A percentile compares a stretch with the other conserved stretches of the same genome.
These are phyloP conservation scores for Neurospora sp. DNA, from an alignment of 495 filamentous ascomycete species.

Conservation along the genomic window DNA sequence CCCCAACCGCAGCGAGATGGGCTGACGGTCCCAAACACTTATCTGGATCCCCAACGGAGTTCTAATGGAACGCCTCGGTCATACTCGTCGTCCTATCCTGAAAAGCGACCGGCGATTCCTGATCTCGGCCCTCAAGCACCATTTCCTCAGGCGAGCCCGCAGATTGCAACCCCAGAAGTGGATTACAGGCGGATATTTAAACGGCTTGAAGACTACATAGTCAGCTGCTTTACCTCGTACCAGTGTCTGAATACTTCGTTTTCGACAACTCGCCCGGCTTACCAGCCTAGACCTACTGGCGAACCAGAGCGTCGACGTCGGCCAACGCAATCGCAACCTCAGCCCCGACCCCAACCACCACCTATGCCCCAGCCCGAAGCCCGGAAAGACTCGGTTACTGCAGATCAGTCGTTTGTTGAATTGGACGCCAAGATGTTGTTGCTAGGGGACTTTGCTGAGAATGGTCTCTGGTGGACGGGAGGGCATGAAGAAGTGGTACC, in stretches of 20 bases:
- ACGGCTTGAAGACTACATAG: constrained; percentile 66
- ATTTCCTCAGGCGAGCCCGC: constrained; percentile 6
- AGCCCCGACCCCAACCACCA: not conserved
- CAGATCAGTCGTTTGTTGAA: constrained; percentile 28
- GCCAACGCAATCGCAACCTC: not conserved
- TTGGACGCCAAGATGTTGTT: constrained; percentile 71
- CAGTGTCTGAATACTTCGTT: constrained; percentile 70
- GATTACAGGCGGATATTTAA: constrained; percentile 49
- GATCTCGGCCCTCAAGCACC: not conserved
- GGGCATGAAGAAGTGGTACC: constrained; percentile 34
- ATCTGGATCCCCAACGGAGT: constrained; percentile 22
- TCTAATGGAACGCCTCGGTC: constrained; percentile 16
- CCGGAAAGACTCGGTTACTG: constrained; percentile 19
- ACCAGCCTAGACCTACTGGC: constrained; percentile 1
- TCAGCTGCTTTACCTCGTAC: constrained; percentile 54
- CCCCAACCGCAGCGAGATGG: not conserved
- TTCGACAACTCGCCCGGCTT: constrained; percentile 31
- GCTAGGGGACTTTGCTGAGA: constrained; percentile 72
- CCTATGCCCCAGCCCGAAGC: constrained; percentile 5
- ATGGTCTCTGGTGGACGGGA: constrained; percentile 77
- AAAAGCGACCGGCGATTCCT: constrained; percentile 16
- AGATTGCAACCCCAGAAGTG: constrained; percentile 11
- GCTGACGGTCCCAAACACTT: constrained; percentile 5
- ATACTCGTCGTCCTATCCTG: constrained; percentile 32
- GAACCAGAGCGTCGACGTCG: constrained; percentile 11